Base-by-base conservation (phyloP, 78 protist species). In the Dictyostelium citrinum region DNA sequence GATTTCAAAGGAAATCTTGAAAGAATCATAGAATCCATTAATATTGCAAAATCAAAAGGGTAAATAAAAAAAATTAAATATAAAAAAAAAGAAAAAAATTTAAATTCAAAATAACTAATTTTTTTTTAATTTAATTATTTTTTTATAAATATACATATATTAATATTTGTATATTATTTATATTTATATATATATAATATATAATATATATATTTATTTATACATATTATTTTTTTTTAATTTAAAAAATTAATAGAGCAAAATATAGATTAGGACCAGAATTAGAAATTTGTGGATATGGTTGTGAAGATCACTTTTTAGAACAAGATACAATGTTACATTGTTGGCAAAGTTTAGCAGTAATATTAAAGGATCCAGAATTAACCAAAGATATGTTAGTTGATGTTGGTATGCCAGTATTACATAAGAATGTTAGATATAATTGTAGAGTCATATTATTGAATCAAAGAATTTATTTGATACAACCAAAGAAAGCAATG, bases 371-470 rank as follows among this genome's bases (percentile, higher is more conserved):
- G 22, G 79, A 82, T 51, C 61, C 35, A 5, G 81, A 82, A 3
- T 60, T 74, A 3, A 82, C 96, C 2, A 67, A 80, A 2, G 98
- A 78, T 70, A 97, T 98, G 24, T 33, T 98, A 3, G 95, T 95
- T 24, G 98, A 97, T 83, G 67, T 98, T 29, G 98, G 98, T 45
- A 95, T 97, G 98, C 97, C 95, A 1, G 97, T 97, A 29, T 22
- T 76, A 20, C 98, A 93, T 55, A 82, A 78, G 4, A 46, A 58
- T 49, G 98, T 97, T 11, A 61, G 96, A 45, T 98, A 97, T 96
- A 98, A 98, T 82, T 95, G 97, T 83, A 91, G 99, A 24, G 95
- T 97, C 29, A 2, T 95, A 37, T 2, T 90, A 9, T 61, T 68
- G 39, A 67, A 97, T 90, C 49, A 84, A 24, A 17, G 35, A 39